Percentiles rank a stretch among this genome's conserved stretches.
These are phyloP conservation scores for Xylariaceae sp. DNA, from an alignment of 2,329 filamentous ascomycete genomes.

Conservation along the genomic window DNA sequence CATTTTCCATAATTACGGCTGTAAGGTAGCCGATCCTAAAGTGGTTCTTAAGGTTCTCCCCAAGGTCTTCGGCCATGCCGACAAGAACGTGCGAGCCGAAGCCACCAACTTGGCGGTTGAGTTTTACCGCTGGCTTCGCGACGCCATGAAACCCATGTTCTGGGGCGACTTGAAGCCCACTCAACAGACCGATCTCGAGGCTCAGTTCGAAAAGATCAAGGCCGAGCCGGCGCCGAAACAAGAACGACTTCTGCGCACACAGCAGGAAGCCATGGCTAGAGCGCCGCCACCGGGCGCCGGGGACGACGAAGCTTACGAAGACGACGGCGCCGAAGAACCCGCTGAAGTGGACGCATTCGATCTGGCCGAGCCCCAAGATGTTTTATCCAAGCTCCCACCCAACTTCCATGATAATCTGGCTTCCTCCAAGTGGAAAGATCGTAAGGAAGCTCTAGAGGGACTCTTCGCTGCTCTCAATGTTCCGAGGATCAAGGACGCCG, in stretches of 20 bases:
- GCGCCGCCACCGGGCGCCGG: constrained; percentile 56
- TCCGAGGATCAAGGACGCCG: constrained; percentile 84
- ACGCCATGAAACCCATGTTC: constrained; percentile 97
- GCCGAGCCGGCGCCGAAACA: constrained; percentile 83
- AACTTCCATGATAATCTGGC: constrained; percentile 78
- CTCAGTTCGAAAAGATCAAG: constrained; percentile 90
- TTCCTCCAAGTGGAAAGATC: constrained; percentile 96
- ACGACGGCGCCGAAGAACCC: constrained; percentile 55
- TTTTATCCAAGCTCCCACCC: constrained; percentile 72
- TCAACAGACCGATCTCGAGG: constrained; percentile 89
- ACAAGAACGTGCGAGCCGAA: constrained; percentile 96
- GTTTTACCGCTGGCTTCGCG: constrained; percentile 92
- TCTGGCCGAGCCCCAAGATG: constrained; percentile 80
- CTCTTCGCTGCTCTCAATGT: constrained; percentile 73
- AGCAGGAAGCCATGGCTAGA: constrained; percentile 77
- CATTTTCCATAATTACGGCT: constrained; percentile 91
- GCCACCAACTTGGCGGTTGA: constrained; percentile 88
- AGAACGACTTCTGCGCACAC: constrained; percentile 78
- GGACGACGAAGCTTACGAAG: constrained; percentile 54
- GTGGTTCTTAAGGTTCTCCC: constrained; percentile 81
- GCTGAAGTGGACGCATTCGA: constrained; percentile 76
- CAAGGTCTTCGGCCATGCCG: constrained; percentile 89
- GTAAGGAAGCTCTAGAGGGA: constrained; percentile 88
- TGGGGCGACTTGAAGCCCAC: constrained; percentile 94
- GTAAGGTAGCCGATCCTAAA: constrained; percentile 90